A percentile compares a stretch with the other conserved stretches of the same genome.
phyloP scores from a whole-genome alignment of 169 alveolate genomes.

The Cryptosporidium canis region DNA sequence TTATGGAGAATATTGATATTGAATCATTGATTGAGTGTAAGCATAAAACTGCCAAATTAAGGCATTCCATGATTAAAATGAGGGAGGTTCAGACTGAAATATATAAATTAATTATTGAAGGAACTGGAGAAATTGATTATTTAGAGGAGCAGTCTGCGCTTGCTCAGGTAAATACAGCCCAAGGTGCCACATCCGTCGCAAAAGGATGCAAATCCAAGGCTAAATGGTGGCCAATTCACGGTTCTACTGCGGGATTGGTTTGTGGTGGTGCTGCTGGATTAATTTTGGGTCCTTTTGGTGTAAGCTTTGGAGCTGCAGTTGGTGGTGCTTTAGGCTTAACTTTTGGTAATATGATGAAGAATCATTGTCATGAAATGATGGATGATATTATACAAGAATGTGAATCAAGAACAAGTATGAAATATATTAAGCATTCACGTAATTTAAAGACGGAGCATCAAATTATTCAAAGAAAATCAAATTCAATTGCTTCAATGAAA shows the following conservation, averaged over 20 bases:
- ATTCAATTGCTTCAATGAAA: neutral
- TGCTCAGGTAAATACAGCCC: constrained; percentile 55
- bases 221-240: constrained; percentile 73
- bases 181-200: constrained; percentile 53
- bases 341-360: constrained; percentile 15
- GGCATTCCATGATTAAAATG: constrained; percentile 19
- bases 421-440: neutral
- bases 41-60: constrained; percentile 2
- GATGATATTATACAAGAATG: constrained; percentile 48
- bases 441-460: neutral
- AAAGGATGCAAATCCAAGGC: constrained; percentile 56
- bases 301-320: constrained; percentile 65
- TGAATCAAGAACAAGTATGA: constrained; percentile 18
- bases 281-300: constrained; percentile 53
- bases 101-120: constrained; percentile 37
- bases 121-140: constrained; percentile 69
- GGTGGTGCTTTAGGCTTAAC: constrained; percentile 69
- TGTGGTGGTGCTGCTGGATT: constrained; percentile 72
- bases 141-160: constrained; percentile 48
- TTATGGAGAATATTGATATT: constrained; percentile 46
- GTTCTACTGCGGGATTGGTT: constrained; percentile 68
- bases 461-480: neutral
- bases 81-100: constrained; percentile 48
- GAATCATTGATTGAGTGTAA: constrained; percentile 38
- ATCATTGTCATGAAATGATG: constrained; percentile 30